Base-by-base conservation (phyloP, 2,329 filamentous ascomycete genomes). In the Pezicula rhizophila region DNA sequence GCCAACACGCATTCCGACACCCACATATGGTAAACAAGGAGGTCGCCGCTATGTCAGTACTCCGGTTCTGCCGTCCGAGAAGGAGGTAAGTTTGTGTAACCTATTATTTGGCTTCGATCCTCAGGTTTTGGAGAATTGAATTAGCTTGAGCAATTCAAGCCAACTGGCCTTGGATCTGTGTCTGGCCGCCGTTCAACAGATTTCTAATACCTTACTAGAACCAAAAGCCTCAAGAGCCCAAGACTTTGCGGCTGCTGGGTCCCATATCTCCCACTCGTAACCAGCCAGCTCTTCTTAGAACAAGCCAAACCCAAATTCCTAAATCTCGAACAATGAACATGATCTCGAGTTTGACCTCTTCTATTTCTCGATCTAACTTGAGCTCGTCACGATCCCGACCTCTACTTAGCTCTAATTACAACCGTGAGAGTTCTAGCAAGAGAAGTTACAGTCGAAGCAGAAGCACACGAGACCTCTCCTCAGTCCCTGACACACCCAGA, bases 271-370 rank as follows among this genome's bases (percentile, higher is more conserved):
- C 55, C 6, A 35, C 52, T 7, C 37, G 35, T 8, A 47, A 14
- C 20, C 49, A 47, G 15, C 28, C 42, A 45, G 28, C n/a, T 44
- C 34, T 51, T 40, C 25, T 23, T n/a, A 25, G 12, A 14, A 33
- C 18, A 14, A 11, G 20, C 12, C 33, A 18, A 38, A 7, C 15
- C 7, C 20, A 25, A 7, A 52, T 76, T 1, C 69, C 74, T 7
- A 75, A 66, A 49, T 75, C 74, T 5, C 65, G 66, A 23, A 76
- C 75, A 1, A 62, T 76, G 54, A 68, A 56, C 20, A 68, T 72
- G 1, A 57, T 78, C 10, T 70, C 71, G 6, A 74, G 68, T 10
- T 52, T 78, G 34, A 73, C 71, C 5, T 65, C 68, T 2, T 72
- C 73, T 1, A 65, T 76, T 2, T 74, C 73, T 0, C 66, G 68